Evolutionary conservation across 1,284 basidiomycete genomes (phyloP), one percentile per base, ranked within the genome.

Genomic region (Papiliotrema flavescens): DNA sequence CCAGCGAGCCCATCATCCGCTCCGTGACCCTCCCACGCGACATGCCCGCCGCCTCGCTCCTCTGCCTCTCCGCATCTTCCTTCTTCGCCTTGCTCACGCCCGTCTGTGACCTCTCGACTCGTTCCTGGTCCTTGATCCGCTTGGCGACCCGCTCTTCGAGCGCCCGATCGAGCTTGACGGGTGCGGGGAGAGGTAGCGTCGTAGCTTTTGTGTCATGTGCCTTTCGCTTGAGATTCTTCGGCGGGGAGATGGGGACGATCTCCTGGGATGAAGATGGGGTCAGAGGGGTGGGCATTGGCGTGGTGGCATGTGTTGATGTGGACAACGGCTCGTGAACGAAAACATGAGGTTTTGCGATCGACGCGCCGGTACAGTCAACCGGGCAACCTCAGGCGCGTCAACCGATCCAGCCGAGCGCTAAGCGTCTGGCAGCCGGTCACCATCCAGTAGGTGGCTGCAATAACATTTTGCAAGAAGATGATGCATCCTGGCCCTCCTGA

Each of bases 161-260:
- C 22, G 54, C 59, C 13, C 34, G 37, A 13, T 28, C 34, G 11
- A 57, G 57, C 26, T 48, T 42, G 45, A 59, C 36, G 5, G 49
- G 39, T 46, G 39, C 19, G 5, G 59, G 51, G 19, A 45, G 39
- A 9, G 59, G 59, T 0, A 63, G 39, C 15, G 62, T 47, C 7
- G 54, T 53, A 37, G 23, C 15, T 32, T 32, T 32, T 32, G 5
- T 11, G 11, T 32, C 28, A 5, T 11, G 28, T 32, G 28, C 28
- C 28, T 32, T 32, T 32, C 28, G 28, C 11, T 32, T 32, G 6
- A 6, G 28, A 32, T 5, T 32, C 28, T 32, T 32, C 1, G 67
- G 67, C 19, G 69, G 67, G 4, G 69, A 69, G 46, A 73, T 67
- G 19, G 65, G 55, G 3, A 70, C 58, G 47, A 71, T 67, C 56